Evolutionary conservation across 2,329 filamentous ascomycete species (phyloP), one percentile per base, ranked within the genome.

Genomic region (Colletotrichum chrysophilum): DNA sequence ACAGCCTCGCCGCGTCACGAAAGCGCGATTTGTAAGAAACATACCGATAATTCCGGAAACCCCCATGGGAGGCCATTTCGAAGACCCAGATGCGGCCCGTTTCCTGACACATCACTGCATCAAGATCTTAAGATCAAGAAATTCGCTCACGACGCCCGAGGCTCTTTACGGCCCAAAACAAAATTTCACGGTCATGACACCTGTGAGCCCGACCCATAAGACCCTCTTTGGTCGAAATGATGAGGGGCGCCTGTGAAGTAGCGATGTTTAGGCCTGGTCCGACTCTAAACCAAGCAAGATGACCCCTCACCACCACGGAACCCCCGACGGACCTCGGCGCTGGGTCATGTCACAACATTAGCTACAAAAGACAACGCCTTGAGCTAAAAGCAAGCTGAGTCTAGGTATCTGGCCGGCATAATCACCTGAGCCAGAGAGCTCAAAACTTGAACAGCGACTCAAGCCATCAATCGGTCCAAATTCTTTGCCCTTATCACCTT

Each of bases 271-370:
- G 8, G 58, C 58, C 18, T 61, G 7, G 24, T 58, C n/a, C 28
- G 16, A 28, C 14, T 61, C 38, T 6, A n/a, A 7, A 7, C 2
- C 28, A 66, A 55, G 24, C 70, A 85, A 86, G 78, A 85, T 88
- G 82, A 74, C 84, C 1, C 78, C 80, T 78, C 83, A 16, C 78
- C 87, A 16, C 52, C 21, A 14, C 13, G 21, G 21, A 24, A 24
- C 21, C 21, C 1, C 14, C 18, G 18, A 28, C 58, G 38, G 38
- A 48, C 38, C 38, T n/a, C 38, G 18, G 38, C 18, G 38, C 38
- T 12, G 18, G 4, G 9, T 48, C 18, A 5, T n/a, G 5, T 3
- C 18, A 48, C 18, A n/a, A n/a, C 9, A 5, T n/a, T 12, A 48
- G 38, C 38, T 48, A 48, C 38, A 48, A 48, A 2, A n/a, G 38